Conservation (phyloP, 768 basidiomycete species). For the Chalciporus chontae region DNA sequence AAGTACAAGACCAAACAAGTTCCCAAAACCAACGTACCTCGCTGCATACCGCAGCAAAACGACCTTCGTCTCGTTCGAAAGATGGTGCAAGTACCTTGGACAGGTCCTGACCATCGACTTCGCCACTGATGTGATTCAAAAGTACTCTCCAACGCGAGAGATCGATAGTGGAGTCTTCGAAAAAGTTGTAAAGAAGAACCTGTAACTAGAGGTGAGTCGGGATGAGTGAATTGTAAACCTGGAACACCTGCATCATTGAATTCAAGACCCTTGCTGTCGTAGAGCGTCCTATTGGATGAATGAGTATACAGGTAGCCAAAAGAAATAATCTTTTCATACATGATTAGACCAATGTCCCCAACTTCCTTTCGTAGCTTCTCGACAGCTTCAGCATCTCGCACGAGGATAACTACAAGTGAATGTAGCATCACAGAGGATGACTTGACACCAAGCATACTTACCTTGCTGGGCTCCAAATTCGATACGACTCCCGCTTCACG, state of each 20-base stretch:
- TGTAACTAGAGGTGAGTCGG: conserved; percentile 21
- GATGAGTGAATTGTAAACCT: neutral
- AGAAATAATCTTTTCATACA: conserved; percentile 34
- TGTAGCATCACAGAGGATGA: neutral
- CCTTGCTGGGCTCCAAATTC: conserved; percentile 69
- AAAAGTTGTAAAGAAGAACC: conserved; percentile 77
- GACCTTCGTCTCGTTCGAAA: conserved; percentile 41
- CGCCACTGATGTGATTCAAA: conserved; percentile 38
- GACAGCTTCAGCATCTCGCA: conserved; percentile 55
- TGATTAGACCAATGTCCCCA: conserved; percentile 55
- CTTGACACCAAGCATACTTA: conserved; percentile 22
- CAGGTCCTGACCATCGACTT: conserved; percentile 10
- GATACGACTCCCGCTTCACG: conserved; percentile 41
- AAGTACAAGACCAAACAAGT: neutral
- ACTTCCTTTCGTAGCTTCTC: conserved; percentile 47
- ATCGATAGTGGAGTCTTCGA: conserved; percentile 55
- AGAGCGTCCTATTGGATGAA: conserved; percentile 24
- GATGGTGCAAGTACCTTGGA: conserved; percentile 34
- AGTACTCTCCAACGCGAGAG: conserved; percentile 58
- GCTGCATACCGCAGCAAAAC: conserved; percentile 53
- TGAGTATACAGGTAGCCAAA: neutral
- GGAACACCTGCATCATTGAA: conserved; percentile 17
- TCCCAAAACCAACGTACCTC: conserved; percentile 40
- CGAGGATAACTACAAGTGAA: conserved; percentile 53
- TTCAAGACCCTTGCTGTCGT: conserved; percentile 32